Evolutionary conservation across 2,329 filamentous ascomycete genomes (phyloP), one percentile per base, ranked within the genome.

Genomic region (Ophiosphaerella korrae): DNA sequence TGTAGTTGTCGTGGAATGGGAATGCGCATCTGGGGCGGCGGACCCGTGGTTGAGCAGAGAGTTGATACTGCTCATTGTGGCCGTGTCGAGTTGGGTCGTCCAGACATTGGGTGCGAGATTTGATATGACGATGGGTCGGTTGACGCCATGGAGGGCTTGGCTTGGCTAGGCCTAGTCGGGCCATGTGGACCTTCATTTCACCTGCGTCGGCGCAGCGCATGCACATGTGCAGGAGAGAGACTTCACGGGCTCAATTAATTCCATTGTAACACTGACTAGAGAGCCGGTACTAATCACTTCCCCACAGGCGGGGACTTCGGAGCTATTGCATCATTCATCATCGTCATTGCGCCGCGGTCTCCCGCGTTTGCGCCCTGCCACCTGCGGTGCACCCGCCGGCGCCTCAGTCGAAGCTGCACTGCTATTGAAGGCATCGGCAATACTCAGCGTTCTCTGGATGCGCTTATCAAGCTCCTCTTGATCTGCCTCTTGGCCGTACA

Each of bases 11-110:
- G 47, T 43, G 24, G 58, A 29, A 55, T 43, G 48, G 24, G 58
- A 29, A 55, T 43, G 48, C 48, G 51, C 55, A 57, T 12, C 52
- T 11, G 56, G 39, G 48, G 48, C 39, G 12, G 60, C 48, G 48
- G 59, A 57, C 45, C 64, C 65, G 58, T 67, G 63, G 64, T 73
- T 72, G 62, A 74, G 68, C 42, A 73, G 63, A 42, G 65, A 60
- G 59, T 68, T 57, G 63, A 71, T 71, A 66, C 58, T 72, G 66
- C 55, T 67, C 70, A 73, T 74, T 37, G 45, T 29, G 43, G 26
- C 26, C 26, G 26, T 29, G 5, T 21, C 18, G 3, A 21, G 18
- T 21, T 21, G 18, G 18, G 18, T 21, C 18, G 3, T 21, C 18
- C 8, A 29, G 2, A 8, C 3, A 29, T 29, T 29, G 26, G 7